Evolutionary conservation across 2,329 filamentous ascomycete species (phyloP).

Genomic region (Colletotrichum karsti): DNA sequence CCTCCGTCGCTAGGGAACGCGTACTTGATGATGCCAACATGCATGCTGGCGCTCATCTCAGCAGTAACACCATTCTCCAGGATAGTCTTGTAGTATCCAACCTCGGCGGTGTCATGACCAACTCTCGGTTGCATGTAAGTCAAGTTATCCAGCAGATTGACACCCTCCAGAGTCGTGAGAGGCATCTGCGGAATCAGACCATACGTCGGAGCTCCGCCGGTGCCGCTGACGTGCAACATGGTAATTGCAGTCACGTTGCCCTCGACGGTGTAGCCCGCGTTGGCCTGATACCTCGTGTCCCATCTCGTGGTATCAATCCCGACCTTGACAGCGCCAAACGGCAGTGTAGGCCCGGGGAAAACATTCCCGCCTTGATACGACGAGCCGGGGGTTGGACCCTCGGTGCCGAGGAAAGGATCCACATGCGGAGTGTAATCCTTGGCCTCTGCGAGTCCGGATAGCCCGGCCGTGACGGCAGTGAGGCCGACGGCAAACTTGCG

Average conservation of each 20-base stretch:
- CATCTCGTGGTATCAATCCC: constrained; percentile 47
- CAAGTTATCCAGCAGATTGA: constrained; percentile 56
- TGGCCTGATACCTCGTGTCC: constrained; percentile 35
- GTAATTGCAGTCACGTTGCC: constrained; percentile 58
- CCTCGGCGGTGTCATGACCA: constrained; percentile 50
- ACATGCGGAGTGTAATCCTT: constrained; percentile 38
- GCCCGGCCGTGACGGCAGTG: not conserved
- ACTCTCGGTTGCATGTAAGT: constrained; percentile 54
- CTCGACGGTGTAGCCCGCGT: constrained; percentile 46
- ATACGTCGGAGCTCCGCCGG: constrained; percentile 67
- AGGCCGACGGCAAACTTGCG: not conserved
- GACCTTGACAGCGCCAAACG: constrained; percentile 54
- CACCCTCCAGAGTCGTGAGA: constrained; percentile 46
- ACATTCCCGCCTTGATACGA: constrained; percentile 54
- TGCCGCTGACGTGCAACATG: constrained; percentile 65
- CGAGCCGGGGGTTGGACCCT: constrained; percentile 53
- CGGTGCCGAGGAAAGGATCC: constrained; percentile 58
- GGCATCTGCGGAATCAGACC: constrained; percentile 62
- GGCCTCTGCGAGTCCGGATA: not conserved
- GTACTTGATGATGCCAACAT: constrained; percentile 61
- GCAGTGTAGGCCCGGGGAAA: constrained; percentile 51
- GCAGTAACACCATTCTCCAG: constrained; percentile 57
- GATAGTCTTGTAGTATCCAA: constrained; percentile 62
- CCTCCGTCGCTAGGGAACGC: constrained; percentile 50
- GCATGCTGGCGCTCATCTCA: constrained; percentile 57